Base-by-base conservation (phyloP, 1,284 basidiomycete genomes). In the Ganoderma multipileum region DNA sequence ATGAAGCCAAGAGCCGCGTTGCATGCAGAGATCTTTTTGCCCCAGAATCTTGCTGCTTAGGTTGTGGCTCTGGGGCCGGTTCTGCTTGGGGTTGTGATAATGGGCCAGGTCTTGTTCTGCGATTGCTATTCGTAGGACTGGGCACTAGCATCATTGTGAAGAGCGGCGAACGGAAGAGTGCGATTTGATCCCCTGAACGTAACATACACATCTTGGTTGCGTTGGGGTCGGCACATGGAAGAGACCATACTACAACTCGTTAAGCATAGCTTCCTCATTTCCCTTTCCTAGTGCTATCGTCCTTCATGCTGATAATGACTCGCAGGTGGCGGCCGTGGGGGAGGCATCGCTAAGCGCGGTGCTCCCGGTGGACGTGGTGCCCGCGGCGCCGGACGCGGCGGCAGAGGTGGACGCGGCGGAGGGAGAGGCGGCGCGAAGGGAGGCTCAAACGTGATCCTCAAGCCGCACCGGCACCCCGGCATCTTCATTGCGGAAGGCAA, bases 401-500 rank as follows among this genome's bases (percentile, higher is more conserved):
- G 85, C 14, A 80, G 85, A 42, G 78, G 85, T 41, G 83, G 86
- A 38, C 79, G 85, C n/a, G 82, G 89, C 5, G 87, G 89, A 18
- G 88, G 86, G 23, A 78, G 86, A 7, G 88, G 88, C 6, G 91
- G 92, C n/a, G 89, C 89, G 30, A 88, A 82, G 75, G 95, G 95
- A 50, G 95, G 96, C 11, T 87, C 95, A 58, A 95, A 92, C 70
- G 93, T 95, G 68, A 90, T 98, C 73, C 86, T 99, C 76, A 97
- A 99, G 82, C 96, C 97, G 3, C 97, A 99, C 86, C 89, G 93
- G 79, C 97, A 99, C 83, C 83, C 91, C 23, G 98, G 97, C 72
- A 90, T 99, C 74, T 97, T 96, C 85, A 92, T 97, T 76, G 95
- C 95, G 68, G 96, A 96, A 82, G 94, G 92, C 77, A 98, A 99